A percentile compares a stretch with the other conserved stretches of the same genome.
Conservation (phyloP, 768 basidiomycete species). For the Boletus rufocinnamomeus region DNA sequence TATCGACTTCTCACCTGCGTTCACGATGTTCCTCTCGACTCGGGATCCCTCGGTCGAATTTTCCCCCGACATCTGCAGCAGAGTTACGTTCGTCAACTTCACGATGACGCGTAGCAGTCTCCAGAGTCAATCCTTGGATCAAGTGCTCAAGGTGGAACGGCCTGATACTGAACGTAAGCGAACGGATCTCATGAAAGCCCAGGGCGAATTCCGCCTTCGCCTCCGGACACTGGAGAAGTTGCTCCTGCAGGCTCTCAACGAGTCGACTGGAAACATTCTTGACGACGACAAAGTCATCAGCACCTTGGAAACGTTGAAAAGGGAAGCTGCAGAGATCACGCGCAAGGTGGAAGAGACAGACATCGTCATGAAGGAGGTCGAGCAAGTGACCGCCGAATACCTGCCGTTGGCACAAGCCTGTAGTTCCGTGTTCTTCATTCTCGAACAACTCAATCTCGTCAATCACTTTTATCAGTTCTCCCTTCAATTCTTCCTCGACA, state of each 20-base stretch:
- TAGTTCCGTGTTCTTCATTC: slow-evolving; percentile 94
- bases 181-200: slow-evolving; percentile 96
- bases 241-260: slow-evolving; percentile 92
- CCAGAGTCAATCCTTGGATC: slow-evolving; percentile 96
- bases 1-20: slow-evolving; percentile 99
- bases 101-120: slow-evolving; percentile 99
- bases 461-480: slow-evolving; percentile 99
- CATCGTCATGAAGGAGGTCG: slow-evolving; percentile 92
- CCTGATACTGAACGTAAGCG: slow-evolving; percentile 95
- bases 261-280: slow-evolving; percentile 94
- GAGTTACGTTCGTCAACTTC: slow-evolving; percentile 94
- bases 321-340: slow-evolving; percentile 95
- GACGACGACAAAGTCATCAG: slow-evolving; percentile 99
- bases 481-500: slow-evolving; percentile 95
- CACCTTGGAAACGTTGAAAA: slow-evolving; percentile 92
- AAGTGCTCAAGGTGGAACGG: slow-evolving; percentile 94
- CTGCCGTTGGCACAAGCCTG: slow-evolving; percentile 93
- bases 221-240: slow-evolving; percentile 91
- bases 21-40: slow-evolving; percentile 99
- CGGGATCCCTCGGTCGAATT: slow-evolving; percentile 97
- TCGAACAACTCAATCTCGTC: slow-evolving; percentile 91
- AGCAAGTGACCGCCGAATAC: slow-evolving; percentile 93
- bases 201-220: slow-evolving; percentile 95
- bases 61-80: slow-evolving; percentile 97
- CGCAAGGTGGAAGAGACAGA: slow-evolving; percentile 97